phyloP scores from a whole-genome alignment of 768 basidiomycete genomes.

The Austroboletus eburneus region DNA sequence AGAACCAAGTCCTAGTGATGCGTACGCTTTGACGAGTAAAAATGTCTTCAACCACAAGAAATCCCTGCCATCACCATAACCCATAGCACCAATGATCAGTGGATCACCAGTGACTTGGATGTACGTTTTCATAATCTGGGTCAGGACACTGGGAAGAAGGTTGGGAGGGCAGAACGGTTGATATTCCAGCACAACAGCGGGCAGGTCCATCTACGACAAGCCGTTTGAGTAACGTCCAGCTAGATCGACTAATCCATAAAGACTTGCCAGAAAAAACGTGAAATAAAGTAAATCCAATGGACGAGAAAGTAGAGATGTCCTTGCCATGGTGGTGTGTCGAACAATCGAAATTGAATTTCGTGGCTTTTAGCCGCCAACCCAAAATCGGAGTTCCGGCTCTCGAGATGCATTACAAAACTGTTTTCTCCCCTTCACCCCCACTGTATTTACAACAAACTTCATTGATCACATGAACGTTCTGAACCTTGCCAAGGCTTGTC shows the following conservation, averaged over 20 bases:
- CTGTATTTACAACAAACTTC: too few relatives aligned
- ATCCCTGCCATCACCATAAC: slow-evolving; percentile 32
- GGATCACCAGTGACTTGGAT: slow-evolving; percentile 62
- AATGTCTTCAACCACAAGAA: slow-evolving; percentile 66
- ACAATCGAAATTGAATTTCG: too few relatives aligned
- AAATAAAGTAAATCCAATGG: slow-evolving; percentile 70
- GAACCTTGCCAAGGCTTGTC: too few relatives aligned
- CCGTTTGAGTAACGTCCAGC: not conserved
- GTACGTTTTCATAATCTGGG: slow-evolving; percentile 46
- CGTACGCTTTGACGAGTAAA: slow-evolving; percentile 58
- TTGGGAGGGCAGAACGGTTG: slow-evolving; percentile 59
- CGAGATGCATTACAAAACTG: too few relatives aligned
- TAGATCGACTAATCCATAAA: not conserved
- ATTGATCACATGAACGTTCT: too few relatives aligned
- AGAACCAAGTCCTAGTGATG: not conserved
- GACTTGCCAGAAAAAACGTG: slow-evolving; percentile 58
- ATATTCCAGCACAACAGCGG: slow-evolving; percentile 63
- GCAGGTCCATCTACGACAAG: slow-evolving; percentile 52
- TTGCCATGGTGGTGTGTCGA: slow-evolving; percentile 15
- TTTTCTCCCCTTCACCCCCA: too few relatives aligned
- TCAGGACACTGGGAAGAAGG: slow-evolving; percentile 46
- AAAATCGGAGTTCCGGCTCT: too few relatives aligned
- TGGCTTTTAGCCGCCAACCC: too few relatives aligned
- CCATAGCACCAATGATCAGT: slow-evolving; percentile 50
- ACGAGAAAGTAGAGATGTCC: slow-evolving; percentile 46